Evolutionary conservation across 306 rosid genomes (phyloP), one percentile per base, ranked within the genome.

Genomic region (Dalbergia cultrata): DNA sequence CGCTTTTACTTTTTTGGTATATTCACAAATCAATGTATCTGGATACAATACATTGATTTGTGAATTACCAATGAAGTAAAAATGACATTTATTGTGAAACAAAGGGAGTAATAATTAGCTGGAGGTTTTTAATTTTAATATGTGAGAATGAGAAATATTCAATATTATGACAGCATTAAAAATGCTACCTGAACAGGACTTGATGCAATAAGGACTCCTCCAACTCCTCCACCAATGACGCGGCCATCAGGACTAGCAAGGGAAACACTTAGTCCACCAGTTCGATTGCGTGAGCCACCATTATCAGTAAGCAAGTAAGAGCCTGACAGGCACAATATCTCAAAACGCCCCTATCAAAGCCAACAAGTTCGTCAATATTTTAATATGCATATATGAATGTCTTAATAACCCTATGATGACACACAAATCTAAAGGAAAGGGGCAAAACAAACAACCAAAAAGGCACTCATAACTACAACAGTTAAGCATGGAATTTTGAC

Each of bases 211-310:
- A 93, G 98, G 77, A 88, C 72, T 74, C 97, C 98, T 5, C 93
- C 93, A 17, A 93, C 88, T 59, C 95, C 93, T 5, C 98, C 98
- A 26, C 98, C 98, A 13, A 93, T 74, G 73, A 93, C 92, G 35
- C 90, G 87, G 17, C 98, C 98, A 58, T 93, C 98, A 57, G 98
- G 92, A 80, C 95, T 91, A 17, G 98, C 98, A 78, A 93, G 98
- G 81, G 98, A 87, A 19, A 93, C 95, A 61, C 88, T 90, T 6
- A 93, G 76, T 22, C 97, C 92, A 6, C 93, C 98, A 37, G 77
- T 67, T 79, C 93, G 91, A 75, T 91, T 90, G 59, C 89, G 80
- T n/a, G 97, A 78, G 49, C 90, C 89, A 53, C 87, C 76, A 63
- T 45, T 67, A 53, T 91, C 95, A 14, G 85, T 80, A 50, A 86